These are phyloP conservation scores for Cairneyella variabilis DNA, from an alignment of 495 filamentous ascomycete genomes.

Conservation along the genomic window DNA sequence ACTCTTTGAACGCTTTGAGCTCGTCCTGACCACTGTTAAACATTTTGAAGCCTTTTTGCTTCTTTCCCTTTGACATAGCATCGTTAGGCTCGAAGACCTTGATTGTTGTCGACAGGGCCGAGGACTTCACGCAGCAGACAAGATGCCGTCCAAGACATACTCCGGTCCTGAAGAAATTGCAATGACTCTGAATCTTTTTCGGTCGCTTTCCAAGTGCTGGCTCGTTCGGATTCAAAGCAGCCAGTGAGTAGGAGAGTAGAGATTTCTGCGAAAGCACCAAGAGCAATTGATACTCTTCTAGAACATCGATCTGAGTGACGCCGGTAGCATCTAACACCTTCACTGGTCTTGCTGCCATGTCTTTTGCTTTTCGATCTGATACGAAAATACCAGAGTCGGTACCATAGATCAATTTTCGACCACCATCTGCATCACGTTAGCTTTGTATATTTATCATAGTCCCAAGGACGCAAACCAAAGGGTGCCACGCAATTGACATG, in stretches of 20 bases:
- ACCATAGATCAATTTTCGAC: constrained; percentile 87
- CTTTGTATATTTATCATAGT: neutral
- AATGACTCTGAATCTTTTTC: constrained; percentile 96
- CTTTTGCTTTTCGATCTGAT: constrained; percentile 84
- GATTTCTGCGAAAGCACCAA: constrained; percentile 93
- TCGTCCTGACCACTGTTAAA: constrained; percentile 91
- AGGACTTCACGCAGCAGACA: constrained; percentile 91
- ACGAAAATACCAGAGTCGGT: constrained; percentile 93
- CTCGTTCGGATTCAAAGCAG: constrained; percentile 78
- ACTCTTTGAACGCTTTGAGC: constrained; percentile 96
- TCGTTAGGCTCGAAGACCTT: constrained; percentile 98
- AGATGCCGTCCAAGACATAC: constrained; percentile 92
- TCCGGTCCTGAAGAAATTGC: constrained; percentile 96
- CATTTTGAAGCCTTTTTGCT: constrained; percentile 93
- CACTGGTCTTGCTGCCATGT: constrained; percentile 65
- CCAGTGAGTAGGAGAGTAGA: constrained; percentile 78
- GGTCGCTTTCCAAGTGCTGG: constrained; percentile 74
- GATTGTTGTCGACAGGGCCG: constrained; percentile 85
- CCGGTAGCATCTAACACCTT: constrained; percentile 80
- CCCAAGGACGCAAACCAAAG: constrained; percentile 48
- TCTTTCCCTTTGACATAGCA: constrained; percentile 78
- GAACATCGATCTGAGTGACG: constrained; percentile 92
- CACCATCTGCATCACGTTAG: constrained; percentile 63
- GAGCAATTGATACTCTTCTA: constrained; percentile 90
- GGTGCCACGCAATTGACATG: constrained; percentile 92